Evolutionary conservation across 176 grass and related monocot species (phyloP), one percentile per base, ranked within the genome.

Genomic region (Aegilops sharonensis): DNA sequence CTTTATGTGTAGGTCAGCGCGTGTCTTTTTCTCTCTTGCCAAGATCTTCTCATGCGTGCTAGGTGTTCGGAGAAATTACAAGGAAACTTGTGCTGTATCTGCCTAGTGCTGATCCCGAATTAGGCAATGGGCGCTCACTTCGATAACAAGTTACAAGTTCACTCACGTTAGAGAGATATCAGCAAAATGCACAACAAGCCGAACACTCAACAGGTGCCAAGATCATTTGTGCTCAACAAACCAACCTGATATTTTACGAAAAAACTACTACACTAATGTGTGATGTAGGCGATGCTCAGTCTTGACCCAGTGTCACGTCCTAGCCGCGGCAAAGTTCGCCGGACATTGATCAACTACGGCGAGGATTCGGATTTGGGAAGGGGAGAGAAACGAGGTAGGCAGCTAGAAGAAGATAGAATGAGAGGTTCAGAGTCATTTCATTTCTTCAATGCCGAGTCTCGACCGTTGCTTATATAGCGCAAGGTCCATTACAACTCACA

Each of bases 41-140:
- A 52, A 67, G 20, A 72, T 25, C 30, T 42, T 47, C 50, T 54
- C 5, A 47, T 29, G 66, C 60, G 27, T 15, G 25, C 35, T 74
- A 84, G 68, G 75, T 90, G 85, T 74, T 87, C 37, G 85, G 34
- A 79, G 60, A 83, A 90, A 90, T 87, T 57, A 67, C 20, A 3
- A 67, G 18, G 31, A 31, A 59, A 37, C 21, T 35, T 60, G 10
- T 27, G 57, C 24, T 68, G 40, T 29, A 2, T 20, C 27, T 36
- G 23, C 15, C 21, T 17, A 43, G 52, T 45, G 54, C n/a, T 80
- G 14, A 64, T 64, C 25, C 52, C 31, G 5, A 32, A 29, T 64
- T 48, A 21, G 40, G 64, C 57, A 31, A 11, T 10, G 6, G 35
- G 6, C 25, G 15, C 50, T 18, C 56, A 52, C 17, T 78, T 64